Base-by-base conservation (phyloP, 768 basidiomycete species). In the Pholiota microspora region DNA sequence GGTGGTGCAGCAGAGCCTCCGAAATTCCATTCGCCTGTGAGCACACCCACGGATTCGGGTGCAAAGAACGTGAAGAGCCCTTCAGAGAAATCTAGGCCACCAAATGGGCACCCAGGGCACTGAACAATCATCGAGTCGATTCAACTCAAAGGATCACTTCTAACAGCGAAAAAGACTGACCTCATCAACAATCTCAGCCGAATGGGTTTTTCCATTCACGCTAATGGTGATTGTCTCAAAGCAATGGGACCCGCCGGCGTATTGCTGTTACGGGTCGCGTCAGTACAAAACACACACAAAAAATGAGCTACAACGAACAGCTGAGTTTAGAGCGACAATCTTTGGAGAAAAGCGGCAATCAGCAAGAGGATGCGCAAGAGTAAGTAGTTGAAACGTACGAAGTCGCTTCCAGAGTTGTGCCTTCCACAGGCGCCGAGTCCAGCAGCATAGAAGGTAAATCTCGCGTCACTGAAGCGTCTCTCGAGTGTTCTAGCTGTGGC, bases 11-110 rank as follows among this genome's bases (percentile, higher is more conserved):
- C 55, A 6, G 53, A 63, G 16, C 53, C 65, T 15, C 69, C 68
- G 69, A 71, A 82, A 62, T 69, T 76, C 86, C 86, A 88, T 3
- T 67, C 59, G 40, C 81, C 83, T 53, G 76, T 75, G 49, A 88
- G 57, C 2, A 83, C 77, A 25, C 87, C 86, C 0, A 52, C 67
- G 28, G 63, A 61, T 53, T 71, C 64, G 16, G 63, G 15, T 4
- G 79, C 77, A 62, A 89, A 85, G 70, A 72, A 73, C 32, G 72
- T 57, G 65, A 90, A 88, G 40, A 88, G 73, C 38, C 85, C 82
- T 9, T 64, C 56, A 46, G 81, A 81, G 52, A 89, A 71, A 67
- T 91, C 88, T 29, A 90, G 77, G 24, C 77, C 86, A 28, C 74
- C 82, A 52, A 68, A 78, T 3, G 79, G 79, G 65, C 88, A 91